Conservation (phyloP, 1,284 basidiomycete genomes). For the Marasmius fiardii region DNA sequence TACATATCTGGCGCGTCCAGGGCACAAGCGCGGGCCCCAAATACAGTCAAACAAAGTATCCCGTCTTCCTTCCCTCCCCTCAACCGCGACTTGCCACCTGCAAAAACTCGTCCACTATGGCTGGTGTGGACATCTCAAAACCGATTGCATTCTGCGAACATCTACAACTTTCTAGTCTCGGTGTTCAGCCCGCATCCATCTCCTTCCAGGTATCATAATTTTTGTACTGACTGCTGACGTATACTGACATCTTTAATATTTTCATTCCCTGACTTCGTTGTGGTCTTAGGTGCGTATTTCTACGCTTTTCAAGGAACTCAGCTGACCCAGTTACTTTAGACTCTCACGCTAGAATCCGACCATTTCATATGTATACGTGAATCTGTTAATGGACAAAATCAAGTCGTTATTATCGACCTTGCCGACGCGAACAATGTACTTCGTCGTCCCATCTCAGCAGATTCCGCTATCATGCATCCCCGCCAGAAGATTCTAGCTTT, state of each 20-base stretch:
- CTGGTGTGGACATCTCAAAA: constrained; percentile 52
- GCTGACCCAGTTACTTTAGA: constrained; percentile 38
- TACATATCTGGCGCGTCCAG: neutral
- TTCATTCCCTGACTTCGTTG: neutral
- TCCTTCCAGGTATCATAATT: constrained; percentile 82
- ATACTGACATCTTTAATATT: constrained; percentile 2
- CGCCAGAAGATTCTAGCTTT: constrained; percentile 96
- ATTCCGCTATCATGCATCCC: constrained; percentile 99
- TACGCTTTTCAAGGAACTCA: constrained; percentile 8
- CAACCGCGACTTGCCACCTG: constrained; percentile 4
- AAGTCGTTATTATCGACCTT: constrained; percentile 97
- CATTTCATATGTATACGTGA: constrained; percentile 94
- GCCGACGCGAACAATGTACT: constrained; percentile 95
- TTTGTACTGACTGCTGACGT: constrained; percentile 1
- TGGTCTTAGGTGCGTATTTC: constrained; percentile 16
- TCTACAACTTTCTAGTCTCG: constrained; percentile 92
- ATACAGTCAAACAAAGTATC: neutral
- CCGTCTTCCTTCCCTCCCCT: neutral
- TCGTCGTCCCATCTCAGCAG: constrained; percentile 93
- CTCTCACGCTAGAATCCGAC: constrained; percentile 94
- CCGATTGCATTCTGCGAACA: constrained; percentile 85
- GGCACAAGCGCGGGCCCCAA: neutral
- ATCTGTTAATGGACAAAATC: constrained; percentile 87
- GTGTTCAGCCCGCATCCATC: constrained; percentile 94
- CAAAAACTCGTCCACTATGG: constrained; percentile 25